Evolutionary conservation across 495 filamentous ascomycete species (phyloP), one percentile per base, ranked within the genome.

Genomic region (Chaetomium cochliodes): DNA sequence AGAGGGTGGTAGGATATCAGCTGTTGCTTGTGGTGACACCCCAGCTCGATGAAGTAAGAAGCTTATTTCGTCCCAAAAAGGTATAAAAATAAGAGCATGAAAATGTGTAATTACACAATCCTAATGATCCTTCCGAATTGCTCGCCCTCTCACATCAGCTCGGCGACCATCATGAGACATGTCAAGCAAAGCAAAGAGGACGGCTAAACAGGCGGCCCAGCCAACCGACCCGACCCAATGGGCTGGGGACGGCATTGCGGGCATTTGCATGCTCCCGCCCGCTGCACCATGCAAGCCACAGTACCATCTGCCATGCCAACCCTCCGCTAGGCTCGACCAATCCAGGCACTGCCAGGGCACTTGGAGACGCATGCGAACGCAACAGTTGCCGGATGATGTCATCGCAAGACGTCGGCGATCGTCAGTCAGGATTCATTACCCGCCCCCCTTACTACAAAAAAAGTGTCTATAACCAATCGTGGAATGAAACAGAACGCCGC

Each of bases 231-330:
- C 54, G 33, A 25, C 18, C 54, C 54, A 57, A 42, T 15, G 54
- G 54, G 11, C 54, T 20, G 54, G 54, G 33, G 4, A 20, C 18
- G 3, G 22, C 11, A 25, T 12, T 12, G n/a, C 20, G 54, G n/a
- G 33, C 37, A 9, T 57, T 57, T 57, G 54, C 54, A 57, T 57
- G 20, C 54, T 39, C 11, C 54, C 20, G 54, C 54, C 54, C 20
- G 54, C 54, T 57, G 54, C 54, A 57, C n/a, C 20, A 57, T 57
- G 33, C 54, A 57, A 57, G 54, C 54, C 54, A 57, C 54, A 16
- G n/a, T 16, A 28, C n/a, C n/a, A n/a, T 41, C 1, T 42, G 33
- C 18, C 54, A 57, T n/a, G 3, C 22, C 12, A 12, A 13, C 22
- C 50, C 7, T 20, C 46, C 9, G 33, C 46, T 8, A 5, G n/a